Conservation (phyloP, 78 protist genomes). For the Emiliania huxleyi region DNA sequence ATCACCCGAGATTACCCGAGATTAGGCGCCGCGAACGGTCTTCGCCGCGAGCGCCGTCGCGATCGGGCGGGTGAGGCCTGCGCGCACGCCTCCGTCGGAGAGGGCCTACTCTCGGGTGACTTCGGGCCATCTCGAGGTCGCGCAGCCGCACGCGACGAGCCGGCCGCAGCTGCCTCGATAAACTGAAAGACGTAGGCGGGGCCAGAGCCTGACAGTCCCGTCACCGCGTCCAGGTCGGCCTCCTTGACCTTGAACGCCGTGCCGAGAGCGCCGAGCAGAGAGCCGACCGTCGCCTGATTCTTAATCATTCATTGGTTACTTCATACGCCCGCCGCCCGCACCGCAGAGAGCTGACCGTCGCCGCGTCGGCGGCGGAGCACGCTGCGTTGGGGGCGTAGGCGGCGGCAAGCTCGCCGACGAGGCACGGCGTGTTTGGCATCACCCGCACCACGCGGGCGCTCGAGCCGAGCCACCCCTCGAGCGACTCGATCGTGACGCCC, state of each 20-base stretch:
- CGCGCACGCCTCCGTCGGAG: constrained; percentile 74
- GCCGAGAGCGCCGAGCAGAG: constrained; percentile 53
- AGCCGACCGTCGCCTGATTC: too few species aligned
- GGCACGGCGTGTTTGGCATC: constrained; percentile 69
- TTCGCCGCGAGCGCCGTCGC: constrained; percentile 70
- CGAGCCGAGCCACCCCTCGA: background rate
- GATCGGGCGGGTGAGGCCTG: constrained; percentile 54
- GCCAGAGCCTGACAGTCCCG: constrained; percentile 66
- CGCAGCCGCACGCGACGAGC: too few species aligned
- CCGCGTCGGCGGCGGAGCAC: constrained; percentile 26
- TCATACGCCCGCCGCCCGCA: background rate
- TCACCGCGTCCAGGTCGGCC: constrained; percentile 58
- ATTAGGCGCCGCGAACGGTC: constrained; percentile 76
- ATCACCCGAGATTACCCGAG: too few species aligned
- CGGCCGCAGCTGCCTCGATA: too few species aligned
- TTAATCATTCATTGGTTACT: too few species aligned
- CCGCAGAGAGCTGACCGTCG: background rate
- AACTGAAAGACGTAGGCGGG: constrained; percentile 72
- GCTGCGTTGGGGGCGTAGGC: background rate
- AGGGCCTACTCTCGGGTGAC: too few species aligned
- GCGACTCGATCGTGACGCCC: constrained; percentile 22
- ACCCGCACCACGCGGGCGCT: constrained; percentile 48
- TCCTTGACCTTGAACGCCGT: background rate
- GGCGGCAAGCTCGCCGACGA: constrained; percentile 47
- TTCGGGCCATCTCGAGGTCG: too few species aligned